A percentile compares a stretch with the other conserved stretches of the same genome.
These are phyloP conservation scores for Elaeagnus macrophylla DNA, from an alignment of 306 rosid genomes.

Conservation along the genomic window DNA sequence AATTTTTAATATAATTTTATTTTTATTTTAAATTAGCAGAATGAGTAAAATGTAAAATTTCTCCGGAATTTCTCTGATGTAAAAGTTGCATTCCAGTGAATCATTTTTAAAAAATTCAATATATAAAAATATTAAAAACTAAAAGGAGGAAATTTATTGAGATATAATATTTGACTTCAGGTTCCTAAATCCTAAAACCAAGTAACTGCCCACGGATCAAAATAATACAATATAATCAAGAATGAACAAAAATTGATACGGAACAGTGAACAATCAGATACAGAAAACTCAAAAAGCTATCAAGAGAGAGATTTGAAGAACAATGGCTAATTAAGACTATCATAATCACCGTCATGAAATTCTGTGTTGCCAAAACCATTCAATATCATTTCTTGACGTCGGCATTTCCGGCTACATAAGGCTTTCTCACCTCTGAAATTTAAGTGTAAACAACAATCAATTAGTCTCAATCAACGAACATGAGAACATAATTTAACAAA, in stretches of 20 bases:
- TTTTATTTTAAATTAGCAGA: too few relatives aligned
- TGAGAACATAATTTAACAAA: neutral
- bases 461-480: neutral
- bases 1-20: too few relatives aligned
- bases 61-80: too few relatives aligned
- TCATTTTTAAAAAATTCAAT: too few relatives aligned
- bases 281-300: conserved; percentile 1
- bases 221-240: conserved; percentile 9
- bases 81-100: too few relatives aligned
- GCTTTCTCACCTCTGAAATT: conserved; percentile 80
- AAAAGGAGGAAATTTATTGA: too few relatives aligned
- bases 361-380: conserved; percentile 46
- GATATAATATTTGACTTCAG: too few relatives aligned
- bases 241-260: neutral
- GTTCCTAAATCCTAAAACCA: too few relatives aligned
- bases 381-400: conserved; percentile 65
- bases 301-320: conserved; percentile 6
- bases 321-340: neutral
- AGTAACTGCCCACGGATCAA: too few relatives aligned
- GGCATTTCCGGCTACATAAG: conserved; percentile 77
- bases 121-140: too few relatives aligned
- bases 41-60: too few relatives aligned
- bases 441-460: neutral
- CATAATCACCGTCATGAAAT: conserved; percentile 18
- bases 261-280: neutral